Evolutionary conservation across 2,329 filamentous ascomycete genomes (phyloP), one percentile per base, ranked within the genome.

Genomic region (Penicillium sp.): DNA sequence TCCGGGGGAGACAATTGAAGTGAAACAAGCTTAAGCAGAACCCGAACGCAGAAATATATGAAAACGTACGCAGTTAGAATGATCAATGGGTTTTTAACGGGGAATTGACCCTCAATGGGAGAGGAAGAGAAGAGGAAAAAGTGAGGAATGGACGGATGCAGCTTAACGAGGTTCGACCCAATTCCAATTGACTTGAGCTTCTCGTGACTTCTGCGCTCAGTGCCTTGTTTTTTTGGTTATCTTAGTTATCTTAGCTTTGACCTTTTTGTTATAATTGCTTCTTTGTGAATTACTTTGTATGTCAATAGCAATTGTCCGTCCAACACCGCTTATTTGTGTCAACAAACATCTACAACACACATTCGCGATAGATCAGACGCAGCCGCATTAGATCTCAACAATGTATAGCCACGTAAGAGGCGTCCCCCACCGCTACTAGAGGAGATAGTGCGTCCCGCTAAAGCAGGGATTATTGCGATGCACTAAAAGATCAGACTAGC

Each of bases 121-220:
- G n/a, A 41, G 25, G 35, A 46, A 41, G 29, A 27, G 35, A 34
- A 40, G 27, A 29, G 27, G 22, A 37, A 46, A 55, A 53, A 49
- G 45, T 45, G 46, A 56, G 50, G 55, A 60, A 58, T 60, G 55
- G 55, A 52, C 58, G 59, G 54, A 57, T 55, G 57, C 59, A 61
- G 54, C 35, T 29, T 6, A 6, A 22, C 3, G 19, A 6, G 7
- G 37, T 35, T 38, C 14, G 34, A 13, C 39, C 47, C 33, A 42
- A 42, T 36, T 42, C 43, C 42, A 41, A 31, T 14, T 34, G 33
- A 38, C 29, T 25, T 8, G 7, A 6, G 22, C 22, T 25, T 25
- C 22, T 25, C 22, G 22, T 25, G 4, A 6, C 3, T 25, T 25
- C 22, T 4, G 8, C 8, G 22, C 22, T 7, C 2, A 25, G 16